A percentile compares a stretch with the other conserved stretches of the same genome.
Conservation (phyloP, 2,329 filamentous ascomycete genomes). For the Amylocarpus encephaloides region DNA sequence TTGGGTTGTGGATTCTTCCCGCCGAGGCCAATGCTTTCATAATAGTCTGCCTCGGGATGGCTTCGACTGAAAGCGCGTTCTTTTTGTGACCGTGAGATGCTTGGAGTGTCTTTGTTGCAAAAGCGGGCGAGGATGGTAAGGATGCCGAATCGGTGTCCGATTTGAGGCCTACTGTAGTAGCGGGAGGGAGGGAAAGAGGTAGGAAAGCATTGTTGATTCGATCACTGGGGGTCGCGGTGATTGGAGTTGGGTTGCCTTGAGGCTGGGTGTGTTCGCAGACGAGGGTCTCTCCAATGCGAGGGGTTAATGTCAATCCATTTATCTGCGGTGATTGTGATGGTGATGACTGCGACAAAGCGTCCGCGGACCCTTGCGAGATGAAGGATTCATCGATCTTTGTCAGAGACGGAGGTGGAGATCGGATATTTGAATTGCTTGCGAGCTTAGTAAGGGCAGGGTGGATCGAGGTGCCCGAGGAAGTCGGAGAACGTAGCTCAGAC, state of each 20-base stretch:
- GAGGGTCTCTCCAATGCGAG: slow-evolving; percentile 33
- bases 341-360: slow-evolving; percentile 17
- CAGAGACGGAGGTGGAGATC: slow-evolving; percentile 12
- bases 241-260: slow-evolving; percentile 33
- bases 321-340: too few species aligned
- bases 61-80: slow-evolving; percentile 32
- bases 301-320: slow-evolving; percentile 28
- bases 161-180: slow-evolving; percentile 26
- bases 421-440: slow-evolving; percentile 4
- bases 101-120: slow-evolving; percentile 15
- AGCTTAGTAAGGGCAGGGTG: slow-evolving; percentile 36
- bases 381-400: slow-evolving; percentile 25
- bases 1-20: slow-evolving; percentile 52
- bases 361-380: slow-evolving; percentile 9
- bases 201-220: slow-evolving; percentile 24
- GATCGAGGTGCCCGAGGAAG: slow-evolving; percentile 34
- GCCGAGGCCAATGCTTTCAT: slow-evolving; percentile 74
- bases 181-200: slow-evolving; percentile 25
- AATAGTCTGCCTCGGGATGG: slow-evolving; percentile 69
- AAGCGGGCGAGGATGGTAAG: slow-evolving; percentile 25
- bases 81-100: slow-evolving; percentile 25
- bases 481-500: slow-evolving; percentile 39
- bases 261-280: slow-evolving; percentile 36
- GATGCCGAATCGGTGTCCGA: slow-evolving; percentile 23
- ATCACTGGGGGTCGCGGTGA: slow-evolving; percentile 31